Percentiles rank a stretch among this genome's conserved stretches.
Evolutionary conservation across 2,329 filamentous ascomycete genomes (phyloP).

Genomic region (Nakataea oryzae): DNA sequence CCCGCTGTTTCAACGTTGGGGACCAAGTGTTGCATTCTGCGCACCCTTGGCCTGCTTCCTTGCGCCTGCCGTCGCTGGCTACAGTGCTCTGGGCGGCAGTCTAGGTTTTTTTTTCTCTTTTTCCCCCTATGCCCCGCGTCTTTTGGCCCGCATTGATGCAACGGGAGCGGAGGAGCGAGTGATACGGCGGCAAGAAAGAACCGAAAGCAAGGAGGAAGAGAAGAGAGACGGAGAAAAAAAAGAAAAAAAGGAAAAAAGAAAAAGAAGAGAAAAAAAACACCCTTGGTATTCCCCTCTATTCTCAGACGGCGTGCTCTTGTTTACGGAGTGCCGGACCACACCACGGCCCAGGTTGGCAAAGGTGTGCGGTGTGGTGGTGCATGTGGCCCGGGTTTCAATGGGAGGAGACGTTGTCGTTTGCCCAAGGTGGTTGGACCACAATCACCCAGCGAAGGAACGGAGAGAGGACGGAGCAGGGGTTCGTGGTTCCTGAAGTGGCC

Average conservation of each 20-base stretch:
- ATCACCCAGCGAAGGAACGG: not conserved
- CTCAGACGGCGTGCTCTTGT: not conserved
- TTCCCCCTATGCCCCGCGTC: too few relatives aligned
- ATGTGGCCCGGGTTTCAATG: slow-evolving; percentile 2
- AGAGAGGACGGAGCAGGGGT: not conserved
- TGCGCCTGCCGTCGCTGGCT: too few relatives aligned
- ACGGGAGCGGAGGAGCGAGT: too few relatives aligned
- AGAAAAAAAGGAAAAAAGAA: not conserved
- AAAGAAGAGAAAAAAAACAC: too few relatives aligned
- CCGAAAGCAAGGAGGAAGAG: too few relatives aligned
- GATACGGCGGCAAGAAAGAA: too few relatives aligned
- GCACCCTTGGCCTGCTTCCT: not conserved
- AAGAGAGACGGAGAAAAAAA: too few relatives aligned
- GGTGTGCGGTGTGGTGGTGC: not conserved
- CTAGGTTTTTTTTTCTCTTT: not conserved
- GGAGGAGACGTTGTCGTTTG: slow-evolving; percentile 1
- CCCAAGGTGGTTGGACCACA: slow-evolving; percentile 3
- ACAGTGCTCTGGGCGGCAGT: too few relatives aligned
- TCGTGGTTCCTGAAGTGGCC: not conserved
- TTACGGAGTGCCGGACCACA: not conserved
- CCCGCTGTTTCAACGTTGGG: not conserved
- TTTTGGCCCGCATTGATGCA: too few relatives aligned
- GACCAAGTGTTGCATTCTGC: not conserved
- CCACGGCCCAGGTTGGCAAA: not conserved
- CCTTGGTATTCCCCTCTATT: too few relatives aligned